phyloP scores from a whole-genome alignment of 805 yeast species.

The Starmerella davenportii region DNA sequence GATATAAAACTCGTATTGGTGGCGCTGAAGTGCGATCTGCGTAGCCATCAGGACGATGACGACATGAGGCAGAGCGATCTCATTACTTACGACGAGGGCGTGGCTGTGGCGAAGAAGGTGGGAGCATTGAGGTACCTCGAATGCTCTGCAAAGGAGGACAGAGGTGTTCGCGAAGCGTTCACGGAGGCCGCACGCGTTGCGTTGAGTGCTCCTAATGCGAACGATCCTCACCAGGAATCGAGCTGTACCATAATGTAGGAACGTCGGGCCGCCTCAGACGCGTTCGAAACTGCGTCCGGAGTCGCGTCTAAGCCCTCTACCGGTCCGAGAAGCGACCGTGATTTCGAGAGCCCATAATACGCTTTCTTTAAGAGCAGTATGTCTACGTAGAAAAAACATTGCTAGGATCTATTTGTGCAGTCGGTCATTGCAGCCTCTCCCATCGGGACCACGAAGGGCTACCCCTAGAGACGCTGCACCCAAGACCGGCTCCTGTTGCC shows the following conservation, averaged over 20 bases:
- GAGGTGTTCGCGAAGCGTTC: constrained; percentile 98
- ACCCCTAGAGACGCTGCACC: constrained; percentile 19
- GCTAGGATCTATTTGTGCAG: constrained; percentile 6
- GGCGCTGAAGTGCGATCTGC: constrained; percentile 84
- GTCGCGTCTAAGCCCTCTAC: too few species aligned
- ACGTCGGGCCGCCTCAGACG: too few species aligned
- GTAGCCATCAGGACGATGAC: constrained; percentile 44
- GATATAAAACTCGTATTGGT: constrained; percentile 88
- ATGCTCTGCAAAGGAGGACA: constrained; percentile 88
- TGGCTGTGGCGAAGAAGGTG: constrained; percentile 75
- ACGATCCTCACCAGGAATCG: constrained; percentile 20
- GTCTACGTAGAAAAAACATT: too few species aligned
- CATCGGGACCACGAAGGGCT: constrained; percentile 18
- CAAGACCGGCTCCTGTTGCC: constrained; percentile 16
- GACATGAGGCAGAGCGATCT: constrained; percentile 25
- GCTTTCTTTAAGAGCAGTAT: too few species aligned
- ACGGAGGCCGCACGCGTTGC: constrained; percentile 98
- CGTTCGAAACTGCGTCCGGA: too few species aligned
- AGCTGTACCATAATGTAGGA: constrained; percentile 14
- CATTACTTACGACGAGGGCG: constrained; percentile 83
- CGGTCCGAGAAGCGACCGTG: too few species aligned
- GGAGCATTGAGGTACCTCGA: constrained; percentile 91
- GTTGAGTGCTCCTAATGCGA: constrained; percentile 64
- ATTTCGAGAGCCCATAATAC: too few species aligned
- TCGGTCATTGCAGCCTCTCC: constrained; percentile 18